Percentiles rank a stretch among this genome's conserved stretches.
Conservation (phyloP, 805 yeast species). For the Zygoascus tannicola region DNA sequence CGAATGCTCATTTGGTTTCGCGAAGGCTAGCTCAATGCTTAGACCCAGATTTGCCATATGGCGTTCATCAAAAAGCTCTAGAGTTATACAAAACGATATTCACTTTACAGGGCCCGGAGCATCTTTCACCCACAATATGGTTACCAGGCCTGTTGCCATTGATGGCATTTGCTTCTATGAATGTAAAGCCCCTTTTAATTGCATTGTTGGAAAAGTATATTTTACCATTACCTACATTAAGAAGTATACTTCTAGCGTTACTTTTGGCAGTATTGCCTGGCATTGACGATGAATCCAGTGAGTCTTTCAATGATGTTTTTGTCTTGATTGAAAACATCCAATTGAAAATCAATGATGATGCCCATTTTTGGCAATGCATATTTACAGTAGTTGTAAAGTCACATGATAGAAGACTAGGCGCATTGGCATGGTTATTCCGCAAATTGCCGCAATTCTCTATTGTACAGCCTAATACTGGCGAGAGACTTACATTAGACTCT, state of each 20-base stretch:
- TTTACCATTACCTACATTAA: slow-evolving; percentile 44
- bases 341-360: slow-evolving; percentile 48
- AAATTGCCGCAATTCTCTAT: slow-evolving; percentile 49
- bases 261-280: slow-evolving; percentile 74
- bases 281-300: slow-evolving; percentile 86
- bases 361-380: slow-evolving; percentile 79
- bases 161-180: slow-evolving; percentile 79
- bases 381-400: slow-evolving; percentile 68
- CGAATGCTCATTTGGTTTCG: slow-evolving; percentile 65
- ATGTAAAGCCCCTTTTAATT: slow-evolving; percentile 71
- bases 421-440: slow-evolving; percentile 62
- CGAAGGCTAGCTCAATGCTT: slow-evolving; percentile 69
- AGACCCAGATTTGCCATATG: slow-evolving; percentile 78
- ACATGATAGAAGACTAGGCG: slow-evolving; percentile 76
- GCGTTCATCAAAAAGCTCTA: slow-evolving; percentile 86
- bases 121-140: slow-evolving; percentile 65
- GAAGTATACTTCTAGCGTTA: slow-evolving; percentile 56
- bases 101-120: slow-evolving; percentile 46
- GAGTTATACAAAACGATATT: slow-evolving; percentile 69
- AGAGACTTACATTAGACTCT: neutral
- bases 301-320: slow-evolving; percentile 57
- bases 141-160: slow-evolving; percentile 87
- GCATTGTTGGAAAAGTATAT: slow-evolving; percentile 50
- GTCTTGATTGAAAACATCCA: slow-evolving; percentile 53
- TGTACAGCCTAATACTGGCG: neutral